phyloP scores from a whole-genome alignment of 768 basidiomycete species.

The Boletus patriciae region DNA sequence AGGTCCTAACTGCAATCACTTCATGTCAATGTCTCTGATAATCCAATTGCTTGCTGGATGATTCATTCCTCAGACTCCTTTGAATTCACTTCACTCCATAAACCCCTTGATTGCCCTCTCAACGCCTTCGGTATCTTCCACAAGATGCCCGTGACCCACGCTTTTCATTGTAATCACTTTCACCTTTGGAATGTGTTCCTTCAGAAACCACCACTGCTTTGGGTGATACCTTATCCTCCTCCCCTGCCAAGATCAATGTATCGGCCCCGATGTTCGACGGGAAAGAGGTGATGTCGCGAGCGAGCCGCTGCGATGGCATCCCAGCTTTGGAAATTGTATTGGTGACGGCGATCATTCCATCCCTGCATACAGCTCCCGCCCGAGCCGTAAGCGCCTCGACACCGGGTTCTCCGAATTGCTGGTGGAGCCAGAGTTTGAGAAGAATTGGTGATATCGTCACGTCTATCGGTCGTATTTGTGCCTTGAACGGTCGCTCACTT shows the following conservation, averaged over 20 bases:
- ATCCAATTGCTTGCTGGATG: no score
- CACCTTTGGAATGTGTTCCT: background rate
- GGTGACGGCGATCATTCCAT: conserved; percentile 7
- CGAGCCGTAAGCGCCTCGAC: background rate
- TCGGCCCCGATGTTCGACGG: background rate
- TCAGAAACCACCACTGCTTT: background rate
- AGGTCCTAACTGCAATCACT: no score
- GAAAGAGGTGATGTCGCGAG: background rate
- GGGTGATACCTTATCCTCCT: background rate
- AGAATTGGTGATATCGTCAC: background rate
- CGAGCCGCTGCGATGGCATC: conserved; percentile 3
- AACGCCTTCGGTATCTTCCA: conserved; percentile 7
- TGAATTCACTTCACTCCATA: background rate
- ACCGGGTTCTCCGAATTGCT: background rate
- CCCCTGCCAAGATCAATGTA: conserved; percentile 4
- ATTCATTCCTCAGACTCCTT: background rate
- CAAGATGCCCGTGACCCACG: conserved; percentile 3
- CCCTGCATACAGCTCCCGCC: conserved; percentile 2
- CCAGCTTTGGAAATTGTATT: conserved; percentile 1
- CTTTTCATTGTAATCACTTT: background rate
- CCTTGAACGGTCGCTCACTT: background rate
- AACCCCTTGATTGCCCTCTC: conserved; percentile 1
- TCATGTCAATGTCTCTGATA: no score
- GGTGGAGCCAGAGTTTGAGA: background rate
- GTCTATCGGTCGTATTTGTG: background rate